Conservation (phyloP, 345 rosid species). For the Acer yangbiense region DNA sequence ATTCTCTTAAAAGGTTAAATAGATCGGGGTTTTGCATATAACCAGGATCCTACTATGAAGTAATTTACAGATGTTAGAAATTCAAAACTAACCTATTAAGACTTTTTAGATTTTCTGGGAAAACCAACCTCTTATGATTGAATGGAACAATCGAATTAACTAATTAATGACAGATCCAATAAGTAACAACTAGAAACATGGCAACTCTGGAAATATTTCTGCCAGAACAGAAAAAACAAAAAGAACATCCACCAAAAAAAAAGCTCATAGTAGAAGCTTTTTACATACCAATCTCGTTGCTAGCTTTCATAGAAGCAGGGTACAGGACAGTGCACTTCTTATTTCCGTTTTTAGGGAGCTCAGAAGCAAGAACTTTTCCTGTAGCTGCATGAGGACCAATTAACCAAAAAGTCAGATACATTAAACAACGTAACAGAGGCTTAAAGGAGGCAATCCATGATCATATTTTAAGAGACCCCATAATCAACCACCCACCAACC, state of each 20-base stretch:
- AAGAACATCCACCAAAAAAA: neutral
- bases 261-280: conserved; percentile 1
- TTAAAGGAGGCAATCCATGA: neutral
- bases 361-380: conserved; percentile 86
- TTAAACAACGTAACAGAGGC: neutral
- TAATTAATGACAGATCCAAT: neutral
- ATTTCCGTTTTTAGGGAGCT: conserved; percentile 73
- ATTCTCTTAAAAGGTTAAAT: neutral
- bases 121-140: neutral
- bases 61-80: conserved; percentile 1
- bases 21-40: neutral
- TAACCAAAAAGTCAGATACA: neutral
- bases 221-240: neutral
- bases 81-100: neutral
- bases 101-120: neutral
- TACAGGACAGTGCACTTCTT: conserved; percentile 77
- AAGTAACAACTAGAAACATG: neutral
- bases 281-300: conserved; percentile 80
- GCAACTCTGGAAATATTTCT: conserved; percentile 1
- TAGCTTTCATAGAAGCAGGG: conserved; percentile 92
- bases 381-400: conserved; percentile 59
- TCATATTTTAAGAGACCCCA: neutral
- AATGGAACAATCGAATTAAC: neutral
- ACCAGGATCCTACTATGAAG: neutral
- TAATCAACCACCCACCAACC: neutral